phyloP scores from a whole-genome alignment of 1,284 basidiomycete genomes.

The Ceratobasidium sp. region DNA sequence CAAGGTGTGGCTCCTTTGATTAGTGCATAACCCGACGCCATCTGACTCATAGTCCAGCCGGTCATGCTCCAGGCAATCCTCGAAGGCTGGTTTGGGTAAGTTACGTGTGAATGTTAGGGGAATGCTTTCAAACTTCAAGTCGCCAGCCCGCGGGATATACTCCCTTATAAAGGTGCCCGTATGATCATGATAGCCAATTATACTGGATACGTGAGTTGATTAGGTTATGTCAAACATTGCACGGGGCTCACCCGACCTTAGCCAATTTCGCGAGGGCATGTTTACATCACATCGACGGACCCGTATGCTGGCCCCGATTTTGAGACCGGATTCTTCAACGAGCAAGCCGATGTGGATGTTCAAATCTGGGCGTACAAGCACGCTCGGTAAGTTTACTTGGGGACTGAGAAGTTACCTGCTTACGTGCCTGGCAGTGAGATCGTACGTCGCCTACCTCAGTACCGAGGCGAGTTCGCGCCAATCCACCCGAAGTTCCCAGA shows the following conservation, averaged over 20 bases:
- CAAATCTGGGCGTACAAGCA: constrained; percentile 65
- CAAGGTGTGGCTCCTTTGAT: constrained; percentile 48
- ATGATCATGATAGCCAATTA: constrained; percentile 32
- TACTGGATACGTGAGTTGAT: constrained; percentile 23
- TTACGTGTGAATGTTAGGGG: background rate
- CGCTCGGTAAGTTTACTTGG: constrained; percentile 48
- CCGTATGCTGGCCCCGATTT: constrained; percentile 46
- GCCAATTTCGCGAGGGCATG: constrained; percentile 45
- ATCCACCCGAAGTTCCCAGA: constrained; percentile 59
- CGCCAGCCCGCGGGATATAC: constrained; percentile 48
- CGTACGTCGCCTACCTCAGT: constrained; percentile 61
- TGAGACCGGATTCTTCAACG: constrained; percentile 45
- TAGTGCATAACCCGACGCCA: background rate
- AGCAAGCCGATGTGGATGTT: constrained; percentile 58
- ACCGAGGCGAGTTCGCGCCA: constrained; percentile 59
- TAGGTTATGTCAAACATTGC: background rate
- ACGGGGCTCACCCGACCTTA: constrained; percentile 4
- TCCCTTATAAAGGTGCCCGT: background rate
- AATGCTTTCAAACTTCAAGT: constrained; percentile 46
- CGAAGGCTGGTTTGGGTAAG: constrained; percentile 30
- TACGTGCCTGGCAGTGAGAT: constrained; percentile 53
- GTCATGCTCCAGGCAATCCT: constrained; percentile 17
- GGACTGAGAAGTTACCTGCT: background rate
- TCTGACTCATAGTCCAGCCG: background rate
- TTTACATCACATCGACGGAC: constrained; percentile 47